Evolutionary conservation across 1,139 yeast species (phyloP).

Genomic region (Lodderomyces jiufengensis): DNA sequence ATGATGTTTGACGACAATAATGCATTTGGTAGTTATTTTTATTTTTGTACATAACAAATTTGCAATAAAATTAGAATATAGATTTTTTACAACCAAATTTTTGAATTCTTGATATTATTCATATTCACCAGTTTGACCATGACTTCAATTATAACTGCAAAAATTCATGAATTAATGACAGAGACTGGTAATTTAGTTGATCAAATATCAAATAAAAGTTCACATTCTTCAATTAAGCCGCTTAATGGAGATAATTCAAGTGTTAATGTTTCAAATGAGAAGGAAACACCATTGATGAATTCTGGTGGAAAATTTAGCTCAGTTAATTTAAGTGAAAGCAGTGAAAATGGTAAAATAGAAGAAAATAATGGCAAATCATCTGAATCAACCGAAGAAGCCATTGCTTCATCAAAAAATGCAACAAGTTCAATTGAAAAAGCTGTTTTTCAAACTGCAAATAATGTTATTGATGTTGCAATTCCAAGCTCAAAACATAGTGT

Average conservation of each 20-base stretch:
- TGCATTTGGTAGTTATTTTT: background rate
- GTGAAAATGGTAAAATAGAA: background rate
- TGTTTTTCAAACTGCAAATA: slow-evolving; percentile 9
- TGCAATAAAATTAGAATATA: background rate
- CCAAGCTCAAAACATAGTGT: slow-evolving; percentile 11
- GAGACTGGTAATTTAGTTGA: slow-evolving; percentile 4
- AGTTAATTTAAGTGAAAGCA: background rate
- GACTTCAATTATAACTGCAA: slow-evolving; percentile 5
- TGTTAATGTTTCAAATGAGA: background rate
- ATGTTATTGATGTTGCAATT: slow-evolving; percentile 4
- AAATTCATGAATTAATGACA: slow-evolving; percentile 4
- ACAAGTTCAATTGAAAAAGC: slow-evolving; percentile 8
- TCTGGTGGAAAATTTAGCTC: background rate
- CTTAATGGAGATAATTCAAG: background rate
- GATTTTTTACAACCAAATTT: slow-evolving; percentile 7
- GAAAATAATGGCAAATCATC: background rate
- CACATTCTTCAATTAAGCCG: no score
- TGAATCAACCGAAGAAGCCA: no score
- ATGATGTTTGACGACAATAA: background rate
- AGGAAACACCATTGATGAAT: background rate
- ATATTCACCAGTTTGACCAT: background rate
- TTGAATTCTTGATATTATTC: no score
- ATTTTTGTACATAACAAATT: slow-evolving; percentile 1
- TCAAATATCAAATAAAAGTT: background rate
- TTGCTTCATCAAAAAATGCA: no score